Evolutionary conservation across 208 protist genomes (phyloP), one percentile per base, ranked within the genome.

Genomic region (Porcisia hertigi): DNA sequence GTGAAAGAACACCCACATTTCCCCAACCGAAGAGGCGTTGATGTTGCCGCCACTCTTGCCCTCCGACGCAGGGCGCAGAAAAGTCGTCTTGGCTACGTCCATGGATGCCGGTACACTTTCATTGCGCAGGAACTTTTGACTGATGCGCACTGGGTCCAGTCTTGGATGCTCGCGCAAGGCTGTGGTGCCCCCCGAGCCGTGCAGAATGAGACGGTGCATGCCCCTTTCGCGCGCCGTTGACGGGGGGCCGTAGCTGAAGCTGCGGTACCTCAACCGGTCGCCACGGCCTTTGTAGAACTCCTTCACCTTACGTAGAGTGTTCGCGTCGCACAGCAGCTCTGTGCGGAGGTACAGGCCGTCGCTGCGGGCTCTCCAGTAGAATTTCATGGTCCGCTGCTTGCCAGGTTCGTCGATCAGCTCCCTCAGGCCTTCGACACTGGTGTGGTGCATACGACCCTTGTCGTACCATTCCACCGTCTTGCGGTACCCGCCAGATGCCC

Each of bases 1-100:
- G 52, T 97, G 94, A 65, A 96, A 97, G 72, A 90, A 90, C 12
- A 96, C 79, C 87, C 90, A 94, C 87, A 97, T 94, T 69, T 96
- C 89, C 18, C 91, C 88, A 39, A 76, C 71, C 36, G 64, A 71
- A 12, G 74, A 49, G 49, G 23, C 69, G 49, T 16, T 60, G 60
- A 3, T 30, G 30, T 16, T 65, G 52, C 71, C 71, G 45, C 41
- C 64, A 30, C 71, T 71, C 53, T 77, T 80, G 49, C 47, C 52
- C 60, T 81, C 58, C 39, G 70, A 59, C 30, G 67, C 34, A 3
- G 89, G 80, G 5, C 86, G 84, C 11, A 87, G 69, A 76, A 96
- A 97, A 0, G 84, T 90, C 18, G 83, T 89, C 73, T 97, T 97
- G 20, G 87, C 83, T 41, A 95, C 88, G 57, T 95, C 90, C 58